Conservation (phyloP, 768 basidiomycete species). For the Auricularia cornea region DNA sequence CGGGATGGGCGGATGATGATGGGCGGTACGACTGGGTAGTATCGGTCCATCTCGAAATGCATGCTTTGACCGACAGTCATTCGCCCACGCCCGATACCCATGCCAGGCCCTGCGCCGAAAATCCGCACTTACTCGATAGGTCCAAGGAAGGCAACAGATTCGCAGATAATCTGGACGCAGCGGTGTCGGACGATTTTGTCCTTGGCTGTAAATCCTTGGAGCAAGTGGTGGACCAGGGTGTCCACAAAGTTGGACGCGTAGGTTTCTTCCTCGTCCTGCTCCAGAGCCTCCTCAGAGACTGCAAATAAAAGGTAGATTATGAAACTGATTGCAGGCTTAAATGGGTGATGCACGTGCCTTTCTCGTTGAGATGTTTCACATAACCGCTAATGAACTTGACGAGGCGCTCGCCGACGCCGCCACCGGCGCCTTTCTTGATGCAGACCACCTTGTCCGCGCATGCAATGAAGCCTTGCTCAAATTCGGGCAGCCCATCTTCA, state of each 20-base stretch:
- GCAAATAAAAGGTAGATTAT: too few relatives aligned
- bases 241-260: slow-evolving; percentile 59
- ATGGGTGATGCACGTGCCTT: slow-evolving; percentile 37
- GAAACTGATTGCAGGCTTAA: too few relatives aligned
- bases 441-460: slow-evolving; percentile 54
- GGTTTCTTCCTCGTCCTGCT: slow-evolving; percentile 54
- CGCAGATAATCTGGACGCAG: slow-evolving; percentile 63
- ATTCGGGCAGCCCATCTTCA: slow-evolving; percentile 44
- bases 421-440: slow-evolving; percentile 61
- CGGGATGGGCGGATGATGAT: too few relatives aligned
- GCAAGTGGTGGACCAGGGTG: slow-evolving; percentile 59
- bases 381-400: slow-evolving; percentile 80
- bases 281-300: slow-evolving; percentile 20
- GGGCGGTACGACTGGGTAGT: too few relatives aligned
- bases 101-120: too few relatives aligned
- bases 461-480: slow-evolving; percentile 56
- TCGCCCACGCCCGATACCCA: too few relatives aligned
- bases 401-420: slow-evolving; percentile 41
- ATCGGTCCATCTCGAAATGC: too few relatives aligned
- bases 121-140: slow-evolving; percentile 64
- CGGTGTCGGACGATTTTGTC: slow-evolving; percentile 84
- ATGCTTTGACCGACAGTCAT: too few relatives aligned
- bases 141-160: slow-evolving; percentile 72
- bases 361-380: slow-evolving; percentile 63
- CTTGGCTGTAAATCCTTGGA: slow-evolving; percentile 74